Evolutionary conservation across 805 yeast genomes (phyloP), one percentile per base, ranked within the genome.

Genomic region (Ogataea philodendri): DNA sequence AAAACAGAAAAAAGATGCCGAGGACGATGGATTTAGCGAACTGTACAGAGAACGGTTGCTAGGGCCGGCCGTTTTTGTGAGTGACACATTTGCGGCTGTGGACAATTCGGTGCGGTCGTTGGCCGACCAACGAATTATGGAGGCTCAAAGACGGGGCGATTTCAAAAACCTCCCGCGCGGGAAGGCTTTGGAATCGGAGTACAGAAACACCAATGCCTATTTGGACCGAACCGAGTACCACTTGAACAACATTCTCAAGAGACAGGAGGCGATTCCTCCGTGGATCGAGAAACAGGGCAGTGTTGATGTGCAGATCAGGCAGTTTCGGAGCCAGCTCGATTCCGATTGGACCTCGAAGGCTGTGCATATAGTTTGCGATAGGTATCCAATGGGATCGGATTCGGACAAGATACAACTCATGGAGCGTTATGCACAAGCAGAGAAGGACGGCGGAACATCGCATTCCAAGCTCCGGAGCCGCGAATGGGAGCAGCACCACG

Each of bases 251-350:
- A 81, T 88, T 28, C 60, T 88, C 38, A 74, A 71, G 43, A 72
- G 75, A 26, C 96, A 88, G 57, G 88, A 85, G 31, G 78, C 85
- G 1, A 64, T 78, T 8, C 95, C 96, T 0, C 95, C 95, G 0
- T 88, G 96, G 96, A 81, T 88, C 22, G 95, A 86, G 49, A 79
- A 75, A 37, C 93, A 84, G 56, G 66, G 74, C 13, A 68, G 74
- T 2, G 74, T 81, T 4, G 69, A 72, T 26, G 41, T 49, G 2
- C 74, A 72, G 22, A 66, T 83, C 7, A 53, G 49, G 3, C 51
- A 51, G 0, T 76, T 84, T 35, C 59, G 88, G 34, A 42, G 46
- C 0, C 66, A 66, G 22, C 36, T 80, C 19, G 70, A 65, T 25
- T 35, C 49, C 2, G 60, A 60, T 18, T 75, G 75, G 76, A 35